A percentile compares a stretch with the other conserved stretches of the same genome.
Evolutionary conservation across 140 eudicot genomes (phyloP).

Genomic region (Anethum foeniculum): DNA sequence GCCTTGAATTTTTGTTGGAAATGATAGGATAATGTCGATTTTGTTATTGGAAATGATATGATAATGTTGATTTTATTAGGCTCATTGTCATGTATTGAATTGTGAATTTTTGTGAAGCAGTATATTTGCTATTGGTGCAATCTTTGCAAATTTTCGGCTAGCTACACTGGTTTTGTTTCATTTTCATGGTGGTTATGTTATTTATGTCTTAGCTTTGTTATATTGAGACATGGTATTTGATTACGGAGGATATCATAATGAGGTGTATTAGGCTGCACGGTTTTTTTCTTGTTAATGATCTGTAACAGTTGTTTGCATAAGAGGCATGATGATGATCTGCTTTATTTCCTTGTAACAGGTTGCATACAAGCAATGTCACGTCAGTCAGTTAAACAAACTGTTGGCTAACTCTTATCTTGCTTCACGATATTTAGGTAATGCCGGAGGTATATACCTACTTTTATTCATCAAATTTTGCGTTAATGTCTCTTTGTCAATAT

Average conservation of each 20-base stretch:
- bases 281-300: background rate
- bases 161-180: background rate
- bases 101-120: background rate
- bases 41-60: background rate
- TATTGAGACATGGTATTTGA: background rate
- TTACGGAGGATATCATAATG: background rate
- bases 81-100: background rate
- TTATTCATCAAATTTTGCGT: background rate
- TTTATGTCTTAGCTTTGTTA: background rate
- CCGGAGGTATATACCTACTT: conserved; percentile 44
- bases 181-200: background rate
- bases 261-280: background rate
- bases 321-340: background rate
- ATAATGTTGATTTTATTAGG: background rate
- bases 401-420: conserved; percentile 33
- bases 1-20: background rate
- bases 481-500: background rate
- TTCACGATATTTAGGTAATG: conserved; percentile 35
- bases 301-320: background rate
- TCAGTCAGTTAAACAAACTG: conserved; percentile 34
- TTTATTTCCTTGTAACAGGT: conserved; percentile 32
- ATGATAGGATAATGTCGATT: background rate
- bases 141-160: background rate
- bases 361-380: conserved; percentile 38
- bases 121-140: background rate